Evolutionary conservation across 2,329 filamentous ascomycete genomes (phyloP).

Genomic region (Botrytis sinoallii): DNA sequence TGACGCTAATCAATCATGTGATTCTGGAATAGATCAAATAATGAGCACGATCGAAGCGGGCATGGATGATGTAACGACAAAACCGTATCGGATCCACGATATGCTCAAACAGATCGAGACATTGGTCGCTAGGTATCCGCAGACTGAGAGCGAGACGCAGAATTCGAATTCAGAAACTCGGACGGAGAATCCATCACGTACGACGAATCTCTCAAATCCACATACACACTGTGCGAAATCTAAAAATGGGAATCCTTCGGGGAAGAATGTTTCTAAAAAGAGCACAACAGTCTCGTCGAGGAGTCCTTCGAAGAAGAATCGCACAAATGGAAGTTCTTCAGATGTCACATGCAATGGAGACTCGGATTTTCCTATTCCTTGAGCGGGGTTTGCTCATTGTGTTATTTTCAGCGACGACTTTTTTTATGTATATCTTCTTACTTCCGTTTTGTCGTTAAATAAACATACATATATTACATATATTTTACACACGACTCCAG

Average conservation of each 20-base stretch:
- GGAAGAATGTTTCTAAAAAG: not conserved
- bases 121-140: constrained; percentile 21
- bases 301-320: not conserved
- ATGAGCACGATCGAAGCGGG: constrained; percentile 9
- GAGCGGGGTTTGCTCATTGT: not conserved
- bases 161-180: not conserved
- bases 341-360: too few relatives aligned
- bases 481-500: not conserved
- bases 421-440: not conserved
- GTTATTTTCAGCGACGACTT: not conserved
- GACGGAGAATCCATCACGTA: not conserved
- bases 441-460: not conserved
- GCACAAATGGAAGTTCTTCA: not conserved
- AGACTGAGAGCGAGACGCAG: not conserved
- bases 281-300: not conserved
- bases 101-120: constrained; percentile 30
- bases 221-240: not conserved
- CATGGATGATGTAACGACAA: constrained; percentile 35
- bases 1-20: not conserved
- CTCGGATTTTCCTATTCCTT: not conserved
- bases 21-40: constrained; percentile 58
- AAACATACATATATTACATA: not conserved
- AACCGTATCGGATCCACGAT: constrained; percentile 30
- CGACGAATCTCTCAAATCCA: not conserved
- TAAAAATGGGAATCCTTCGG: not conserved